phyloP scores from a whole-genome alignment of 306 rosid genomes.

The Cicer arietinum region DNA sequence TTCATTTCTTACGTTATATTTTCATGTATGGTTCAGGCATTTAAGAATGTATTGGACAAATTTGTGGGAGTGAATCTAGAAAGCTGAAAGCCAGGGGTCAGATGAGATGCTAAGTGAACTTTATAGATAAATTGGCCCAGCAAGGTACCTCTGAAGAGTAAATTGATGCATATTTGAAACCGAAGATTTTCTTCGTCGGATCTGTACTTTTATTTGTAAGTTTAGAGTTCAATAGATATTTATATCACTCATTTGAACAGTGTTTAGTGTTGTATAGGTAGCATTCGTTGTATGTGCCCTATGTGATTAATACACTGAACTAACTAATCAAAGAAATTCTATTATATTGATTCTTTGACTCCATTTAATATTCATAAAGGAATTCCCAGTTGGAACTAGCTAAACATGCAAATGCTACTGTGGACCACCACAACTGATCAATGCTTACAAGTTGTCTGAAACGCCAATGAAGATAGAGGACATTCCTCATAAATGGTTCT shows the following conservation, averaged over 20 bases:
- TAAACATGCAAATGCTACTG: not conserved
- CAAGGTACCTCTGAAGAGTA: slow-evolving; percentile 53
- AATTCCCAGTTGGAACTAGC: not conserved
- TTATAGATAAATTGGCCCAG: slow-evolving; percentile 57
- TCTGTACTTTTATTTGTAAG: slow-evolving; percentile 50
- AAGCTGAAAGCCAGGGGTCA: slow-evolving; percentile 56
- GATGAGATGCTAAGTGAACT: slow-evolving; percentile 53
- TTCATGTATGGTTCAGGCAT: slow-evolving; percentile 65
- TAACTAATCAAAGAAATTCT: slow-evolving; percentile 7
- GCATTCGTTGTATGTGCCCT: slow-evolving; percentile 15
- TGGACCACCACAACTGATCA: too few species aligned
- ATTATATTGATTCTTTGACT: slow-evolving; percentile 17
- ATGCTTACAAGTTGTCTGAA: too few species aligned
- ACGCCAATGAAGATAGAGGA: too few species aligned
- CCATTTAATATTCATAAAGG: slow-evolving; percentile 15
- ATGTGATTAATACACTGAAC: slow-evolving; percentile 31
- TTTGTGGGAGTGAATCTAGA: slow-evolving; percentile 72
- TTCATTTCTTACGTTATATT: slow-evolving; percentile 21
- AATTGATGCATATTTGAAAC: slow-evolving; percentile 65
- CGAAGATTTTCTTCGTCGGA: slow-evolving; percentile 46
- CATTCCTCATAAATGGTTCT: too few species aligned
- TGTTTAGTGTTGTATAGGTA: slow-evolving; percentile 39
- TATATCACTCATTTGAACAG: slow-evolving; percentile 47
- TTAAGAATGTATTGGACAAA: slow-evolving; percentile 80
- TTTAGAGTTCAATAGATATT: slow-evolving; percentile 49